Evolutionary conservation across 225 moss, liverwort and hornwort genomes (phyloP), one percentile per base, ranked within the genome.

Genomic region (Bryoerythrophyllum caledonicum): DNA sequence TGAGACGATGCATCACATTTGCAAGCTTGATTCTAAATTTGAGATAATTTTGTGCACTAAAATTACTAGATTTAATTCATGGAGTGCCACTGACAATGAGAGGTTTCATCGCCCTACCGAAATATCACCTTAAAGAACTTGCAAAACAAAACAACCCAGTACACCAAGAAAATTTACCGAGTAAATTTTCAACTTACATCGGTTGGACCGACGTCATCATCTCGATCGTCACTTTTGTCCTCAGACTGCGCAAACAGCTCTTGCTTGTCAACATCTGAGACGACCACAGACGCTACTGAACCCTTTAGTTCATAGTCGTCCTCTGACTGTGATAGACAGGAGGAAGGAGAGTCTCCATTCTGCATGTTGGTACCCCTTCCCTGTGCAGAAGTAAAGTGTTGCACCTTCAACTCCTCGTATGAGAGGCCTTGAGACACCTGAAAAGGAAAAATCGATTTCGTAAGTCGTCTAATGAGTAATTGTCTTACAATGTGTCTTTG

Each of bases 351-450:
- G 68, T 79, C 83, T 65, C 85, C 88, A 81, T 88, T 81, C 63
- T 73, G 76, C 63, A 76, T 74, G 56, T 43, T 59, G 32, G 46
- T 56, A 77, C 77, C 67, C 60, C 63, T 86, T 48, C 71, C 81
- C 61, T 77, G 86, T 56, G 72, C 74, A 63, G 79, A 49, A 81
- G 77, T 58, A 11, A 65, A 51, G 62, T 62, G 71, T 60, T 78
- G 79, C 51, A 71, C 74, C 65, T 81, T 75, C 68, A 71, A 53
- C 63, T 83, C 79, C 37, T 82, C 86, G 68, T 76, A 68, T 72
- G 79, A 44, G 44, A 74, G 72, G 73, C 79, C 86, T 79, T 86
- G 86, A 71, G 85, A 82, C 40, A 80, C 80, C 87, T 84, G 79
- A 24, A 23, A 55, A 6, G 16, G 65, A 63, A 78, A 74, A 65